These are phyloP conservation scores for Alnus rubra DNA, from an alignment of 306 rosid species.

Conservation along the genomic window DNA sequence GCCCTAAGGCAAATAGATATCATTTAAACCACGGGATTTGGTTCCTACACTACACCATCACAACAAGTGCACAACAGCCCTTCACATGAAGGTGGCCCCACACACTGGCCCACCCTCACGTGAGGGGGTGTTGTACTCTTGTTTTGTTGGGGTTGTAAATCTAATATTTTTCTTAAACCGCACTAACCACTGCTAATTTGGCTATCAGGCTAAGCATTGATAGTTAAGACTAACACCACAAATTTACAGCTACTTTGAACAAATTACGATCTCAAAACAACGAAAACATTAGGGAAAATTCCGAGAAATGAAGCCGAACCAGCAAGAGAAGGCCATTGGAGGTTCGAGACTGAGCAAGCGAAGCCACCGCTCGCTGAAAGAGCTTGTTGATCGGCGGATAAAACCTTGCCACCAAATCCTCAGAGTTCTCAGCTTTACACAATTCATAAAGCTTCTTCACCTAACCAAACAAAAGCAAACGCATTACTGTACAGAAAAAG, in stretches of 20 bases:
- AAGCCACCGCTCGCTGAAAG: conserved; percentile 82
- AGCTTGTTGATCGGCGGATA: conserved; percentile 80
- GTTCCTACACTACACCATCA: too few relatives aligned
- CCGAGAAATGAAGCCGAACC: conserved; percentile 35
- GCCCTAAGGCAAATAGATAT: background rate
- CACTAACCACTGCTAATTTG: background rate
- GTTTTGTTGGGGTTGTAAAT: too few relatives aligned
- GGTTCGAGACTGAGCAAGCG: conserved; percentile 76
- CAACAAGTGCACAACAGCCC: too few relatives aligned
- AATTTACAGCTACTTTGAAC: background rate
- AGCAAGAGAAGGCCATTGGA: conserved; percentile 87
- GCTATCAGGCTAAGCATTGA: too few relatives aligned
- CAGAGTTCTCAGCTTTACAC: conserved; percentile 72
- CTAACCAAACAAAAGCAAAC: conserved; percentile 34
- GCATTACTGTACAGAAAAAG: background rate
- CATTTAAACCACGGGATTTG: background rate
- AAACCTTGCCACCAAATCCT: conserved; percentile 85
- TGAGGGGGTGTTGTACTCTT: too few relatives aligned
- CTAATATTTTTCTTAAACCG: too few relatives aligned
- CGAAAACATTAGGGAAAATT: background rate
- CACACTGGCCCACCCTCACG: too few relatives aligned
- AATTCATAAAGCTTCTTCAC: conserved; percentile 73
- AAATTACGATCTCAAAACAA: background rate
- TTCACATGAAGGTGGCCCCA: too few relatives aligned
- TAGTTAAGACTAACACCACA: background rate